phyloP scores from a whole-genome alignment of 1,139 yeast genomes.

The Hemisphaericaspora subhashii region DNA sequence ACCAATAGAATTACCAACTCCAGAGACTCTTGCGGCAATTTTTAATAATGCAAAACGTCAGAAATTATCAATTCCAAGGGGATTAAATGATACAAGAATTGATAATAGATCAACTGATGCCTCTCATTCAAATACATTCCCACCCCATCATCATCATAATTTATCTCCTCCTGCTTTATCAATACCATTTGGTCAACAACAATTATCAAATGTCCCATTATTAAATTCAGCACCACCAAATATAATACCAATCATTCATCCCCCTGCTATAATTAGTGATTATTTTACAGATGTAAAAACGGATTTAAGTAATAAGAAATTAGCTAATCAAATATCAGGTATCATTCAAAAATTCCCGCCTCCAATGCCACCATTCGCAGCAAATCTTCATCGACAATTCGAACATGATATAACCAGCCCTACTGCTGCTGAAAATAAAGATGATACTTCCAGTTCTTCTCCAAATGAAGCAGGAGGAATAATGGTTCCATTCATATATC shows the following conservation, averaged over 20 bases:
- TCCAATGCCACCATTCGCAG: slow-evolving; percentile 41
- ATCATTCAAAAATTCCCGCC: slow-evolving; percentile 41
- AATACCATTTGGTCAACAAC: slow-evolving; percentile 4
- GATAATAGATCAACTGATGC: neutral
- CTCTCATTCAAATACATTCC: too few species aligned
- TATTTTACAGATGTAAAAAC: slow-evolving; percentile 38
- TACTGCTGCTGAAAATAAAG: too few species aligned
- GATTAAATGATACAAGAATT: neutral
- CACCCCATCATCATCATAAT: slow-evolving; percentile 2
- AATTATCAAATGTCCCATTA: slow-evolving; percentile 7
- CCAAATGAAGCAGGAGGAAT: slow-evolving; percentile 27
- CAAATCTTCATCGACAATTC: too few species aligned
- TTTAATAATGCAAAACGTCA: slow-evolving; percentile 12
- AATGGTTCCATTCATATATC: slow-evolving; percentile 48
- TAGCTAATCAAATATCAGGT: slow-evolving; percentile 24
- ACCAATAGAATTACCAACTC: slow-evolving; percentile 14
- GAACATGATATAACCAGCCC: too few species aligned
- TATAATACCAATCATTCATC: slow-evolving; percentile 37
- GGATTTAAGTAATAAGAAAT: slow-evolving; percentile 18
- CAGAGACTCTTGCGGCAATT: slow-evolving; percentile 15
- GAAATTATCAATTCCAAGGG: slow-evolving; percentile 13
- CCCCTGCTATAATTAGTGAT: slow-evolving; percentile 31
- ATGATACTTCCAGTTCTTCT: too few species aligned
- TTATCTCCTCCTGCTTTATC: slow-evolving; percentile 11
- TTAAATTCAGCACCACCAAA: slow-evolving; percentile 38